Evolutionary conservation across 345 rosid genomes (phyloP).

Genomic region (Lumnitzera littorea): DNA sequence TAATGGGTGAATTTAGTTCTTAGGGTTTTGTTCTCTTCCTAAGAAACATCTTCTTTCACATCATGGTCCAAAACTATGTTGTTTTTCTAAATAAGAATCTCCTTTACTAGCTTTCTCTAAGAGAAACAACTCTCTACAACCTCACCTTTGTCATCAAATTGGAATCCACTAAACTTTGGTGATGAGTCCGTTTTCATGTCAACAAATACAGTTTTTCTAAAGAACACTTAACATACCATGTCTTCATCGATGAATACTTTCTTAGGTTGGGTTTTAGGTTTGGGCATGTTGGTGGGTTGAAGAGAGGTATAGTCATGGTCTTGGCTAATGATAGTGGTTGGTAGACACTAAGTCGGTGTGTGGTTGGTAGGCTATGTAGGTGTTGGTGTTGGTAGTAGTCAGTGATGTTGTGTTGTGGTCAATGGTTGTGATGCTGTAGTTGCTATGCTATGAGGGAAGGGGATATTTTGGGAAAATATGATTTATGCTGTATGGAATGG

Average conservation of each 20-base stretch:
- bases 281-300: conserved; percentile 1
- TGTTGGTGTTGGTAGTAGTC: no score
- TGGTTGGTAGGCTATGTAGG: no score
- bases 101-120: conserved; percentile 25
- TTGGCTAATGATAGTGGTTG: no score
- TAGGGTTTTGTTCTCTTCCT: conserved; percentile 25
- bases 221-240: conserved; percentile 70
- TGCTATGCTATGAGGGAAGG: no score
- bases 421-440: no score
- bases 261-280: no score
- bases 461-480: no score
- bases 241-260: conserved; percentile 33
- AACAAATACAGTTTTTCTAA: conserved; percentile 81
- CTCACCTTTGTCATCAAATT: conserved; percentile 25
- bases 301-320: no score
- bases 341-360: no score
- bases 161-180: conserved; percentile 43
- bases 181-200: conserved; percentile 81
- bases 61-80: conserved; percentile 1
- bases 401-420: no score
- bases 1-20: no score
- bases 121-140: conserved; percentile 25
- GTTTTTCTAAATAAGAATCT: conserved; percentile 8
- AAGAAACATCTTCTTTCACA: conserved; percentile 15
- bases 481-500: no score